Evolutionary conservation across 176 grass and related monocot genomes (phyloP), one percentile per base, ranked within the genome.

Genomic region (Phoenix dactylifera): DNA sequence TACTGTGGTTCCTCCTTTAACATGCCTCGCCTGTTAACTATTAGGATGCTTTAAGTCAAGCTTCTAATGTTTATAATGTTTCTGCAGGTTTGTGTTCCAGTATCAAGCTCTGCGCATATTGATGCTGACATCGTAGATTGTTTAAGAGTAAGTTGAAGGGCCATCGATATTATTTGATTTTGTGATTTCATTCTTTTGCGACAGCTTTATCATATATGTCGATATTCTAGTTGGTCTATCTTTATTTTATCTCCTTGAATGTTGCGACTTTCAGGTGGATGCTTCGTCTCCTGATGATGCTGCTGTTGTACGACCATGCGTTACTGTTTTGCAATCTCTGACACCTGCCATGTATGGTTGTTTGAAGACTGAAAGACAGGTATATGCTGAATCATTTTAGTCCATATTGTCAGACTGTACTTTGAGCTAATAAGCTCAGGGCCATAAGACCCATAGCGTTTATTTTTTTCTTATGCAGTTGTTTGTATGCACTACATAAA

Each of bases 341-440:
- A 75, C 76, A 56, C 49, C 83, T 57, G 20, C 72, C 39, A 82
- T 91, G 72, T 90, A 79, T 53, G 75, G 88, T 68, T 74, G 72
- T 64, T 77, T 97, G 70, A 82, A 88, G 73, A 76, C 44, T 0
- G 66, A 80, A 60, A 66, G 68, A 23, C 85, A 97, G 92, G 90
- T 95, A 65, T 5, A 19, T 65, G 25, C 16, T 70, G 1, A 29
- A 5, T 20, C 58, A 55, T 35, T 44, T 44, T 14, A 44, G 35
- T 44, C 35, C 35, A 30, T 44, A 0, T 44, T 44, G 35, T 12
- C 10, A 35, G 35, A 44, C 6, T 44, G 35, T 44, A 14, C 10
- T 44, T 44, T 44, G 35, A 44, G 35, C 35, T 12, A 39, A 12
- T 39, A 39, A 39, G 35, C 35, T 39, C 1, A 10, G 35, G 35